phyloP scores from a whole-genome alignment of 805 yeast genomes.

The Nakazawaea sp. region DNA sequence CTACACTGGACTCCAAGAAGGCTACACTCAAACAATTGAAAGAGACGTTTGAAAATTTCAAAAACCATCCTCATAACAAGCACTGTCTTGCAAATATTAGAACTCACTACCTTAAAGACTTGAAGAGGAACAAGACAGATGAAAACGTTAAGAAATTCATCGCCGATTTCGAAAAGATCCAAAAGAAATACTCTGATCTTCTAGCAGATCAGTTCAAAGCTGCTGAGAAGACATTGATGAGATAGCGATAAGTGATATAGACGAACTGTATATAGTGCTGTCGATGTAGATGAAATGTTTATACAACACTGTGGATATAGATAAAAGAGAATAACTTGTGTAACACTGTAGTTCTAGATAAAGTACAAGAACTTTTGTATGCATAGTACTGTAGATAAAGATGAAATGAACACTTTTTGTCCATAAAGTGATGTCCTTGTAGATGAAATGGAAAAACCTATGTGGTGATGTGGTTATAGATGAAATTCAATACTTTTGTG shows the following conservation, averaged over 20 bases:
- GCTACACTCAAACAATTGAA: conserved; percentile 57
- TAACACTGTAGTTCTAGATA: too few relatives aligned
- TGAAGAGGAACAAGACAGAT: conserved; percentile 44
- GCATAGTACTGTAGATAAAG: too few relatives aligned
- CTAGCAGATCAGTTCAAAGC: conserved; percentile 48
- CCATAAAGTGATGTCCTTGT: too few relatives aligned
- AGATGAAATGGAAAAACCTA: too few relatives aligned
- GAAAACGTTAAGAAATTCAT: conserved; percentile 51
- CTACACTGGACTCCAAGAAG: conserved; percentile 59
- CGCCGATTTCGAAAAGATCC: conserved; percentile 60
- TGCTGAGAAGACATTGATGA: conserved; percentile 34
- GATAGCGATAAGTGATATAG: too few relatives aligned
- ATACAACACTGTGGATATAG: too few relatives aligned
- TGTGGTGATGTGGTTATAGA: background rate
- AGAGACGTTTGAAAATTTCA: conserved; percentile 55
- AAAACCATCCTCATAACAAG: conserved; percentile 37
- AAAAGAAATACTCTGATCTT: conserved; percentile 55
- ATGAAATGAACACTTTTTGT: background rate
- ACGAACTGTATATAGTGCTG: too few relatives aligned
- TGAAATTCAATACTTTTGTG: background rate
- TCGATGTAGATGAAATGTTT: too few relatives aligned
- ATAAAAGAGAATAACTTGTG: too few relatives aligned
- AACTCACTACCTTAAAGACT: conserved; percentile 46
- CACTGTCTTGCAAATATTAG: conserved; percentile 53
- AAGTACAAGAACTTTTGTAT: too few relatives aligned